A percentile compares a stretch with the other conserved stretches of the same genome.
Conservation (phyloP, 805 yeast species). For the Metschnikowia shivogae region DNA sequence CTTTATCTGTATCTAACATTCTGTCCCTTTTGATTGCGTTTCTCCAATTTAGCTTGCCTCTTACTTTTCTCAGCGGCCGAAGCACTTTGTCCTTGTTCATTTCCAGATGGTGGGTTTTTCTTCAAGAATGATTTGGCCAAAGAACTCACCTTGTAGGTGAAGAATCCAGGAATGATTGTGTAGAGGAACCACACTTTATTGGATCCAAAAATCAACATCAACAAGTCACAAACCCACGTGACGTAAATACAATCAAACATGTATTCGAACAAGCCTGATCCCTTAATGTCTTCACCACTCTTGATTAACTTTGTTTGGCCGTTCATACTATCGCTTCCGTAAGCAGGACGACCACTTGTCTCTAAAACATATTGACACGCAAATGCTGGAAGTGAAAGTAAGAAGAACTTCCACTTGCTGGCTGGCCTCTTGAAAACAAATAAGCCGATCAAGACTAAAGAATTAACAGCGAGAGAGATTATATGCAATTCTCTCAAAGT, state of each 20-base stretch:
- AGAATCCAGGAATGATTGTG: slow-evolving; percentile 49
- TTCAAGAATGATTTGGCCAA: slow-evolving; percentile 24
- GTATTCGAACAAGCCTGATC: slow-evolving; percentile 65
- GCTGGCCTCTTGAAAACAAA: slow-evolving; percentile 14
- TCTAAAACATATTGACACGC: slow-evolving; percentile 53
- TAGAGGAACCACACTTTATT: slow-evolving; percentile 59
- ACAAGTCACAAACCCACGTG: slow-evolving; percentile 54
- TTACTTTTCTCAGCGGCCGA: slow-evolving; percentile 12
- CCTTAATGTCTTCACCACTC: slow-evolving; percentile 60
- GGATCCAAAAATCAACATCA: slow-evolving; percentile 51
- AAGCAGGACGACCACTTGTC: slow-evolving; percentile 56
- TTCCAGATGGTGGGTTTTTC: slow-evolving; percentile 1
- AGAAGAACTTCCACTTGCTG: slow-evolving; percentile 20
- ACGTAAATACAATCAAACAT: slow-evolving; percentile 66
- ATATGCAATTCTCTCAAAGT: slow-evolving; percentile 38
- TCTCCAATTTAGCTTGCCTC: slow-evolving; percentile 17
- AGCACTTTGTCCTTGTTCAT: slow-evolving; percentile 1
- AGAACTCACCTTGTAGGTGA: slow-evolving; percentile 43
- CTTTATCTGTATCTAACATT: slow-evolving; percentile 4
- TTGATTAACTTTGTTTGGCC: slow-evolving; percentile 34
- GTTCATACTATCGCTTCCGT: slow-evolving; percentile 33
- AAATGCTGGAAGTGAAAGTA: slow-evolving; percentile 35
- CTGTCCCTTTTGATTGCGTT: slow-evolving; percentile 13
- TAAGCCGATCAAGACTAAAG: slow-evolving; percentile 11
- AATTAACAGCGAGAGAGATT: slow-evolving; percentile 22